Conservation (phyloP, 257 asterid species). For the Apocynum venetum region DNA sequence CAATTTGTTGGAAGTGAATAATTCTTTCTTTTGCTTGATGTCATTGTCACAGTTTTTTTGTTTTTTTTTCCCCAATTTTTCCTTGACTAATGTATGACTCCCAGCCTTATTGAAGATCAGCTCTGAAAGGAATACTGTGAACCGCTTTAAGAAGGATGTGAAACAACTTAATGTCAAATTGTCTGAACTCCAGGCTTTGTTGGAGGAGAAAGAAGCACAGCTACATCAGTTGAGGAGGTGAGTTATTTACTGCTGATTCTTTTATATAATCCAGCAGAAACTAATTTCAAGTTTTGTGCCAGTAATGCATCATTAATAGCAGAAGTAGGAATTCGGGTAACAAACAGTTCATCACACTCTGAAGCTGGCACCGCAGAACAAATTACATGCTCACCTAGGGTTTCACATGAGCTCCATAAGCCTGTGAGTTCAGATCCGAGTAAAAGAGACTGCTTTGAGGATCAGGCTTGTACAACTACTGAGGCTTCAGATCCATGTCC, state of each 20-base stretch:
- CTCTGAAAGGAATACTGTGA: conserved; percentile 64
- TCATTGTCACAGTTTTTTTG: neutral
- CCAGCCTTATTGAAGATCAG: conserved; percentile 94
- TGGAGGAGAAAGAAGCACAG: conserved; percentile 72
- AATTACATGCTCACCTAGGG: conserved; percentile 24
- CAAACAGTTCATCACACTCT: conserved; percentile 25
- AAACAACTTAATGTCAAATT: conserved; percentile 69
- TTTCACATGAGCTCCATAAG: conserved; percentile 28
- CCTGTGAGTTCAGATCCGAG: conserved; percentile 30
- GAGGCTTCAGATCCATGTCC: conserved; percentile 38
- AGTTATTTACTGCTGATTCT: conserved; percentile 20
- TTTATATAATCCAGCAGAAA: conserved; percentile 13
- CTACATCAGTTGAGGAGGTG: conserved; percentile 53
- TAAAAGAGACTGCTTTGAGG: conserved; percentile 33
- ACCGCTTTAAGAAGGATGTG: conserved; percentile 72
- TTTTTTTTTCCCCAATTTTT: conserved; percentile 15
- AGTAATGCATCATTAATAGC: conserved; percentile 34
- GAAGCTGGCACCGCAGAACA: conserved; percentile 37
- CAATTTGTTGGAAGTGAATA: neutral
- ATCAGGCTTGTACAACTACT: conserved; percentile 27
- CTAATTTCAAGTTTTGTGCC: conserved; percentile 26
- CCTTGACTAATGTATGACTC: conserved; percentile 88
- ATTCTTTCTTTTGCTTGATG: neutral
- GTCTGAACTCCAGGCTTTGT: conserved; percentile 58
- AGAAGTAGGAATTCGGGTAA: conserved; percentile 18